phyloP scores from a whole-genome alignment of 73 alveolate genomes.

The Paramecium tetraurelia region DNA sequence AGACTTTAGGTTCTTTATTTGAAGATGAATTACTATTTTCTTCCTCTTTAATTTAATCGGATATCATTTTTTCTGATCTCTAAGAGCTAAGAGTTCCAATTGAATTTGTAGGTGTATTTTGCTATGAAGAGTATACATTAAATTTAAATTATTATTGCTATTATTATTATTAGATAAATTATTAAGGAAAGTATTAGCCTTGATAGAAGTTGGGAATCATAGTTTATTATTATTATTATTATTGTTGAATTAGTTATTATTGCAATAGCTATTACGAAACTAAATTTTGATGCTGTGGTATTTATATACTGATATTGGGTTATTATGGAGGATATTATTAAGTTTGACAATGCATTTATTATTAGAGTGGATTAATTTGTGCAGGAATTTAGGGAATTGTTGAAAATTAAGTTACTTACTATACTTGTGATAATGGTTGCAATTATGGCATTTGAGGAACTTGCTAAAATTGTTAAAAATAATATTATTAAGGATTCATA shows the following conservation, averaged over 20 bases:
- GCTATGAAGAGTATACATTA: neutral
- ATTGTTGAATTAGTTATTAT: neutral
- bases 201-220: neutral
- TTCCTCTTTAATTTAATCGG: constrained; percentile 31
- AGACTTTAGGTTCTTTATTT: neutral
- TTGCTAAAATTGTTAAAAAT: neutral
- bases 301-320: neutral
- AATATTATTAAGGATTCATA: neutral
- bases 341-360: neutral
- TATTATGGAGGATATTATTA: neutral
- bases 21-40: constrained; percentile 39
- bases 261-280: neutral
- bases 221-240: neutral
- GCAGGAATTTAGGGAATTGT: neutral
- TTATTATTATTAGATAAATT: neutral
- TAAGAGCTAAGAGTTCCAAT: neutral
- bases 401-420: neutral
- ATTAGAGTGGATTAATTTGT: neutral
- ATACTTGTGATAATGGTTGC: neutral
- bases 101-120: constrained; percentile 1
- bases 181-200: neutral
- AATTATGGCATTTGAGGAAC: neutral
- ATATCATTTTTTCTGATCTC: neutral
- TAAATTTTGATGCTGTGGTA: neutral
- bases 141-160: neutral